A percentile compares a stretch with the other conserved stretches of the same genome.
phyloP scores from a whole-genome alignment of 176 grass and related monocot genomes.

The Secale cereale region DNA sequence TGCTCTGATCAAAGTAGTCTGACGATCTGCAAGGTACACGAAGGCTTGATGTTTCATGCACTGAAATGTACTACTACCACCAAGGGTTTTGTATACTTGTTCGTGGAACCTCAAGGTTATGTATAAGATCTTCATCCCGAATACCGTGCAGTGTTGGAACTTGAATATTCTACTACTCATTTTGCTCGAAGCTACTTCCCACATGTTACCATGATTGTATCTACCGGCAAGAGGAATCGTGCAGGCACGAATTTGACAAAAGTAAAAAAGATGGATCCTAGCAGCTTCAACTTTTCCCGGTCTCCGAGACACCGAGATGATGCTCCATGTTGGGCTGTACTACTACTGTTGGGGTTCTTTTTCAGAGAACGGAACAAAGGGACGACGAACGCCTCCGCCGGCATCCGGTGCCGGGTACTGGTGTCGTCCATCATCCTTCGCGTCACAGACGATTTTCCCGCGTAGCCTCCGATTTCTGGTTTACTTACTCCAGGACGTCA shows the following conservation, averaged over 20 bases:
- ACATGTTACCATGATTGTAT: neutral
- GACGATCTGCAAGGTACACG: too few relatives aligned
- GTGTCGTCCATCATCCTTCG: neutral
- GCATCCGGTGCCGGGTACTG: neutral
- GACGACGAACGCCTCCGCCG: neutral
- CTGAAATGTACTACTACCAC: too few relatives aligned
- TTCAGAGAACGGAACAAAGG: neutral
- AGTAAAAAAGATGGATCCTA: neutral
- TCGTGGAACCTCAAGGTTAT: too few relatives aligned
- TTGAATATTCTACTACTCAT: neutral
- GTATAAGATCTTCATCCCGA: too few relatives aligned
- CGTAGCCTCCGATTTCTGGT: neutral
- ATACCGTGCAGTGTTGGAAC: too few relatives aligned
- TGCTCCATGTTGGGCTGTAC: too few relatives aligned
- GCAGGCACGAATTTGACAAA: neutral
- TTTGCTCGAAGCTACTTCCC: neutral
- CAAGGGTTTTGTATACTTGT: too few relatives aligned
- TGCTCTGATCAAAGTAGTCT: too few relatives aligned
- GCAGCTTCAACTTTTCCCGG: neutral
- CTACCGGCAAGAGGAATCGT: neutral
- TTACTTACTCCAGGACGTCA: neutral
- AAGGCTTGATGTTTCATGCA: too few relatives aligned
- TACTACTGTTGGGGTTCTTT: neutral
- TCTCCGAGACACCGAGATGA: neutral
- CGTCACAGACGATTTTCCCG: neutral